Base-by-base conservation (phyloP, 495 filamentous ascomycete species). In the Copromyces sp. region DNA sequence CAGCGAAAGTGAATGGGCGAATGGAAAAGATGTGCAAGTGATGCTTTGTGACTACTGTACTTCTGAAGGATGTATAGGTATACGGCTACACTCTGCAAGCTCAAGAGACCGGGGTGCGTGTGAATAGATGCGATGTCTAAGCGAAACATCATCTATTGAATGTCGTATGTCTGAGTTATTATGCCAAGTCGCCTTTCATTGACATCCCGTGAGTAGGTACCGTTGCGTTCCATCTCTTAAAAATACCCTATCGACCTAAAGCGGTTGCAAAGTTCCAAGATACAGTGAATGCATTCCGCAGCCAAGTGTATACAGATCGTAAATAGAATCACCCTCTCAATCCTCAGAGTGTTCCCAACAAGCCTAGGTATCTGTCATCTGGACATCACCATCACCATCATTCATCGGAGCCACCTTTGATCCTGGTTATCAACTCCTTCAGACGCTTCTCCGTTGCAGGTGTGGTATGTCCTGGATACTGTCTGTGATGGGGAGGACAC, bases 391-490 rank as follows among this genome's bases (percentile, higher is more conserved):
- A 24, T 41, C 41, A 12, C 35, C 35, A 37, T 37, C 35, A 37
- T 37, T 37, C 35, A 37, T 37, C 3, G 35, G 11, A 41, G 38
- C 38, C 39, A 35, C 44, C 77, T 73, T 81, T 81, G 68, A 79
- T 72, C 41, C 74, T 44, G 39, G 77, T 78, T 70, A 86, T 75
- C 35, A 83, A 53, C 38, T 76, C 74, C 35, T 77, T 71, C 32
- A 85, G 72, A 69, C 71, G 71, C 44, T 77, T 71, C 74, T 83
- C 81, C 37, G 70, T 78, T 74, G 82, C 80, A 5, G 77, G 73
- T 12, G 78, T 80, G 8, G 78, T 76, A 4, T 81, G 79, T 29
- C 70, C 69, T 9, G 81, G 81, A 65, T 83, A 81, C 72, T 78
- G 78, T 72, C 77, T 74, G 32, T 77, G 77, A 41, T 71, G 74